Conservation (phyloP, 1,284 basidiomycete genomes). For the Papiliotrema fonsecae region DNA sequence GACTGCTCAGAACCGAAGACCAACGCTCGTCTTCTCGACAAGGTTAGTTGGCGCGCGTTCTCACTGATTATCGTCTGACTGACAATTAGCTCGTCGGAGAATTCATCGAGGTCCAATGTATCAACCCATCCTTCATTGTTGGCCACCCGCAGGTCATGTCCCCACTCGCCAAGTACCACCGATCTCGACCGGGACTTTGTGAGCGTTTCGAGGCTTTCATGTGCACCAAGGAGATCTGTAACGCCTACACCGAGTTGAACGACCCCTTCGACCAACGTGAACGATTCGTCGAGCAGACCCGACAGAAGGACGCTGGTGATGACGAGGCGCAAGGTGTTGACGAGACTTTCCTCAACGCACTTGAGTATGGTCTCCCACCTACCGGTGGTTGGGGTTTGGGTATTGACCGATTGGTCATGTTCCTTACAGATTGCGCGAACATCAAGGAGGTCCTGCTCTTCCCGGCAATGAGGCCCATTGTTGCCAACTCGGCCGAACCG, state of each 20-base stretch:
- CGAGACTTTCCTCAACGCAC: constrained; percentile 85
- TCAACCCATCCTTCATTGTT: constrained; percentile 95
- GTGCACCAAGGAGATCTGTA: constrained; percentile 97
- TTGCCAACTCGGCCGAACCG: constrained; percentile 28
- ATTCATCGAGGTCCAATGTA: constrained; percentile 93
- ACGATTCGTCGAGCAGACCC: constrained; percentile 90
- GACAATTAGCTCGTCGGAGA: constrained; percentile 79
- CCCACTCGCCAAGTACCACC: constrained; percentile 93
- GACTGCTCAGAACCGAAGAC: constrained; percentile 95
- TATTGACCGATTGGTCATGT: constrained; percentile 92
- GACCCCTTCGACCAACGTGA: constrained; percentile 94
- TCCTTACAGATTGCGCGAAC: constrained; percentile 82
- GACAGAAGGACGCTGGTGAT: constrained; percentile 94
- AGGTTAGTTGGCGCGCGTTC: constrained; percentile 53
- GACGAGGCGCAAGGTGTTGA: constrained; percentile 98
- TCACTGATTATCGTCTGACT: background rate
- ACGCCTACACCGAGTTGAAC: constrained; percentile 97
- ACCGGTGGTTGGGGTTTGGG: constrained; percentile 96
- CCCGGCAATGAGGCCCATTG: constrained; percentile 49
- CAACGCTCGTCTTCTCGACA: constrained; percentile 92
- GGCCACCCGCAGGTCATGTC: constrained; percentile 99
- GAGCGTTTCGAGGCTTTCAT: constrained; percentile 99
- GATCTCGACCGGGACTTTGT: constrained; percentile 86
- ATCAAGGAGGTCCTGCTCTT: constrained; percentile 53
- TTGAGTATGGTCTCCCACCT: constrained; percentile 95